Evolutionary conservation across 306 rosid genomes (phyloP).

Genomic region (Cucumis hystrix): DNA sequence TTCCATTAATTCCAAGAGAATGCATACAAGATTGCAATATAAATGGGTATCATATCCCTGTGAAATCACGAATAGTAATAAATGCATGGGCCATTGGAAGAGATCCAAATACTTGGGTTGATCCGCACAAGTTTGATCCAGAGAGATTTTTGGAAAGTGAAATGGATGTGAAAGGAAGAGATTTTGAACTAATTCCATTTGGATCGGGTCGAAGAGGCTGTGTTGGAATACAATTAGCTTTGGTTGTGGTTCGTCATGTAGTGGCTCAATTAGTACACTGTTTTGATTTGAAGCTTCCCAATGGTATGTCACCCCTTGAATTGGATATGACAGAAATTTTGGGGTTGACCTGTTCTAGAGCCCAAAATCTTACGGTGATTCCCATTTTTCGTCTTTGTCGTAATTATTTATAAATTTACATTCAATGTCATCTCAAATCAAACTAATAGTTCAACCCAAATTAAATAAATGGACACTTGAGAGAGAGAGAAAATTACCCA

Average conservation of each 20-base stretch:
- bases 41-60: constrained; percentile 32
- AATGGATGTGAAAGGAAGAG: constrained; percentile 12
- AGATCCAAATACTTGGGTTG: constrained; percentile 18
- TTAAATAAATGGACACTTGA: too few species aligned
- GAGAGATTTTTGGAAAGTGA: constrained; percentile 10
- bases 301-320: constrained; percentile 10
- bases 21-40: constrained; percentile 37
- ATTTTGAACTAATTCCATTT: constrained; percentile 21
- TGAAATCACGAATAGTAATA: constrained; percentile 9
- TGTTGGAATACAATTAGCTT: constrained; percentile 19
- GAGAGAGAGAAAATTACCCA: too few species aligned
- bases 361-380: constrained; percentile 8
- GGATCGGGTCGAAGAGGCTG: constrained; percentile 22
- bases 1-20: constrained; percentile 40
- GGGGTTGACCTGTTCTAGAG: constrained; percentile 15
- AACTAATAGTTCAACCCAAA: too few species aligned
- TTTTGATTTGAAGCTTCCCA: constrained; percentile 26
- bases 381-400: constrained; percentile 19
- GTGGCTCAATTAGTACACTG: constrained; percentile 20
- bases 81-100: constrained; percentile 18
- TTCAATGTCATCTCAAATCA: too few species aligned
- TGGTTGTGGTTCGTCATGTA: background rate
- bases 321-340: constrained; percentile 18
- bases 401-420: background rate
- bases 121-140: constrained; percentile 15